Evolutionary conservation across 805 yeast genomes (phyloP), one percentile per base, ranked within the genome.

Genomic region (Monosporozyma siamensis): DNA sequence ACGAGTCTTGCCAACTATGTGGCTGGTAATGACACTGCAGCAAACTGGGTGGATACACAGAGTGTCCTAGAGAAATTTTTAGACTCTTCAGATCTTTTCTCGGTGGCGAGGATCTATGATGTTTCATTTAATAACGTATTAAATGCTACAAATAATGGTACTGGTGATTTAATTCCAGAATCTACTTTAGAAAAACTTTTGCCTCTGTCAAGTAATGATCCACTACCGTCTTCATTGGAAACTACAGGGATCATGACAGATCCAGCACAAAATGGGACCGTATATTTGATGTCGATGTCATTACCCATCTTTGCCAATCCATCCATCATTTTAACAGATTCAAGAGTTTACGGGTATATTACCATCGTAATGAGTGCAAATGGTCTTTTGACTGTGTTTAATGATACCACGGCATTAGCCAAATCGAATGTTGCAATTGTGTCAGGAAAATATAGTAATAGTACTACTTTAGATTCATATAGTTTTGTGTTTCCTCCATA

Each of bases 281-380:
- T 68, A 1, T 80, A 72, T 52, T 72, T 77, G 49, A 66, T 85
- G 71, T 85, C 95, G 0, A 65, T 88, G 63, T 82, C 95, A 0
- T 51, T 86, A 4, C 92, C 95, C 0, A 72, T 88, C 3, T 80
- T 71, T 52, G 74, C 86, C 14, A 81, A 82, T 50, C 70, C 80
- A n/a, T 80, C 94, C 2, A 80, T 84, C 18, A 63, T 80, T 34
- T 63, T 80, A 18, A 63, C 70, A n/a, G 66, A 70, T 12, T 78
- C 82, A 4, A 69, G 73, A 18, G 66, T 84, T 6, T 72, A 79
- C 2, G 95, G 95, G 0, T 88, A 77, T 58, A 52, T 87, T 32
- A 74, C 92, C 0, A 74, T 84, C 12, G 61, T 75, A 1, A 61
- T 75, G 61, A 62, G 67, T 39, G 77, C 79, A 0, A 68, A 68